Evolutionary conservation across 1,139 yeast genomes (phyloP), one percentile per base, ranked within the genome.

Genomic region (Nadsonia starkeyi-henricii): DNA sequence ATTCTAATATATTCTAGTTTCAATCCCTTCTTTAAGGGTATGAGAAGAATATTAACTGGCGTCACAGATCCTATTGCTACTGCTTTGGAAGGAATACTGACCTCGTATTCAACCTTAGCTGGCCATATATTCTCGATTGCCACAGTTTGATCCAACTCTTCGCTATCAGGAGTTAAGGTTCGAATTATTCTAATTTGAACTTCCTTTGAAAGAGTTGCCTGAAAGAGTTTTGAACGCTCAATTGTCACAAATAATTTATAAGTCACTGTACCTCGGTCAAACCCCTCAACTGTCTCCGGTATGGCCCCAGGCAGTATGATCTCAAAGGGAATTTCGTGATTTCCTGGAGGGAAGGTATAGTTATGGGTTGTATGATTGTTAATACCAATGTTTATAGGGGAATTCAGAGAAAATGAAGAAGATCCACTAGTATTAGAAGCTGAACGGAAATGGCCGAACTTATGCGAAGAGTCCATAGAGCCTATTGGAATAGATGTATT

Each of bases 41-140:
- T 84, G 58, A 91, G 64, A 58, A 77, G 71, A 59, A 91, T 71
- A 56, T 79, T 74, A 13, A 91, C 73, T 1, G 86, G 84, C 1
- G 85, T 72, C 0, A 77, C 69, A 0, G 95, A 80, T 1, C 98
- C 98, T 43, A 91, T 79, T 0, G 97, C 95, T 39, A 86, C 77
- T 0, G 97, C 96, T 60, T 85, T 81, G 17, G 89, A 73, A 0
- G 97, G 96, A 9, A 85, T 80, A 52, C 85, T 83, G 49, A 91
- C 77, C 1, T 91, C 77, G 64, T 91, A 91, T 58, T 93, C 97
- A 45, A 91, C 85, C 63, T 91, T 91, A 45, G 78, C 71, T 2
- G 98, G 97, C 99, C 99, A 93, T 0, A 91, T 81, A 62, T 91
- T 91, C 60, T 88, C 96, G 20, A 91, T 95, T 0, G 95, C 88